A percentile compares a stretch with the other conserved stretches of the same genome.
Conservation (phyloP, 148 eudicot species). For the Cornus suecica region DNA sequence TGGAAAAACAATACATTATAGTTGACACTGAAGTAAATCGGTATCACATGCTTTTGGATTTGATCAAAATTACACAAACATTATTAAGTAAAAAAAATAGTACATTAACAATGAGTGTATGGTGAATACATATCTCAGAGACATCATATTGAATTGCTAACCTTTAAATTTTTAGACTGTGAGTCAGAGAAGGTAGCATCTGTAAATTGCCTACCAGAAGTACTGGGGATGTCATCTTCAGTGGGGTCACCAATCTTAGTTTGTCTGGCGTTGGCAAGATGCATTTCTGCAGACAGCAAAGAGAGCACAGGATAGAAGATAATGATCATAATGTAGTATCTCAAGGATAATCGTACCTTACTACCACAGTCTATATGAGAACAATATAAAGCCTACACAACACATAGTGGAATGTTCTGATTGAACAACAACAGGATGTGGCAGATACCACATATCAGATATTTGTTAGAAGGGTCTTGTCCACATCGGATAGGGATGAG, state of each 20-base stretch:
- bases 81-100: neutral
- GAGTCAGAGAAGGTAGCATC: constrained; percentile 41
- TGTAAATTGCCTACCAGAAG: constrained; percentile 78
- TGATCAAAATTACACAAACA: constrained; percentile 1
- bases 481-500: too few species aligned
- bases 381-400: neutral
- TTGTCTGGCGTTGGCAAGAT: constrained; percentile 80
- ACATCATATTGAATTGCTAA: constrained; percentile 14
- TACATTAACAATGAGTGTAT: neutral
- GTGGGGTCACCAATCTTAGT: constrained; percentile 58
- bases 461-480: too few species aligned
- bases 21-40: neutral
- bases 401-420: neutral
- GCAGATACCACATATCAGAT: neutral
- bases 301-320: constrained; percentile 1
- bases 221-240: constrained; percentile 82
- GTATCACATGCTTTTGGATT: neutral
- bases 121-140: neutral
- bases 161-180: constrained; percentile 33
- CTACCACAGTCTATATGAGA: neutral
- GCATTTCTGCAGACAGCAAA: constrained; percentile 60
- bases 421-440: neutral
- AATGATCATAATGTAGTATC: neutral
- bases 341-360: neutral
- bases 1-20: neutral